A percentile compares a stretch with the other conserved stretches of the same genome.
Conservation (phyloP, 2,329 filamentous ascomycete species). For the Mollisia scopiformis region DNA sequence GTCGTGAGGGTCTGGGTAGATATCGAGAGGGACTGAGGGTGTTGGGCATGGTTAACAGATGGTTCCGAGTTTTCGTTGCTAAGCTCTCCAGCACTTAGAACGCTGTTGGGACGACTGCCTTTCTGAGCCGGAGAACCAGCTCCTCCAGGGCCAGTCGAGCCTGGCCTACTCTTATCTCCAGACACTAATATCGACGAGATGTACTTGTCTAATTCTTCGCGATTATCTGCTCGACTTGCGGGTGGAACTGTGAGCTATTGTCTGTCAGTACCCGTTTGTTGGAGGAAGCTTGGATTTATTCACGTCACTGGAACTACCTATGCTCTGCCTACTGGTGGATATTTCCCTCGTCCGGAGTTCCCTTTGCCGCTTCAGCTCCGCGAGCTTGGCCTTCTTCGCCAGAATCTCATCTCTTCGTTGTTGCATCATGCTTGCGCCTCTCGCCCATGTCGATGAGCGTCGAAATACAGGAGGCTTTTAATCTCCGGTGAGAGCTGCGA, state of each 20-base stretch:
- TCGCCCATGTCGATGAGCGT: slow-evolving; percentile 32
- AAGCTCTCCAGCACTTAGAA: slow-evolving; percentile 79
- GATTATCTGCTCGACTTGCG: slow-evolving; percentile 68
- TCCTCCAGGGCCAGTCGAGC: slow-evolving; percentile 65
- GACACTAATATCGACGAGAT: slow-evolving; percentile 84
- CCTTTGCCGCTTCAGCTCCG: slow-evolving; percentile 91
- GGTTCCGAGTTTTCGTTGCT: slow-evolving; percentile 74
- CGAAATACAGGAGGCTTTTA: neutral
- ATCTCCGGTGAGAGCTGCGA: neutral
- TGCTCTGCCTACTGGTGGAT: slow-evolving; percentile 67
- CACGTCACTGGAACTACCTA: slow-evolving; percentile 74
- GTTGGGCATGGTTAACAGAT: slow-evolving; percentile 43
- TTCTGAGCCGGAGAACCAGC: slow-evolving; percentile 67
- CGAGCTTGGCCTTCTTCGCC: slow-evolving; percentile 95
- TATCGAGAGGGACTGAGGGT: slow-evolving; percentile 44
- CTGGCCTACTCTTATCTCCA: slow-evolving; percentile 67
- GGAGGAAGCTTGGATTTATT: slow-evolving; percentile 35
- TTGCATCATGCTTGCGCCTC: slow-evolving; percentile 52
- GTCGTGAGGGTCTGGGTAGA: slow-evolving; percentile 71
- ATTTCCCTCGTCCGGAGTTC: slow-evolving; percentile 81
- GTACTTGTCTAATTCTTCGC: slow-evolving; percentile 80
- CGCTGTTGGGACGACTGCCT: slow-evolving; percentile 82
- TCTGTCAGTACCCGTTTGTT: slow-evolving; percentile 28
- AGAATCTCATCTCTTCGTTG: slow-evolving; percentile 93
- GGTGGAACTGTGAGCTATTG: slow-evolving; percentile 68